phyloP scores from a whole-genome alignment of 352 stramenopile genomes.

The Pythium periplocum region DNA sequence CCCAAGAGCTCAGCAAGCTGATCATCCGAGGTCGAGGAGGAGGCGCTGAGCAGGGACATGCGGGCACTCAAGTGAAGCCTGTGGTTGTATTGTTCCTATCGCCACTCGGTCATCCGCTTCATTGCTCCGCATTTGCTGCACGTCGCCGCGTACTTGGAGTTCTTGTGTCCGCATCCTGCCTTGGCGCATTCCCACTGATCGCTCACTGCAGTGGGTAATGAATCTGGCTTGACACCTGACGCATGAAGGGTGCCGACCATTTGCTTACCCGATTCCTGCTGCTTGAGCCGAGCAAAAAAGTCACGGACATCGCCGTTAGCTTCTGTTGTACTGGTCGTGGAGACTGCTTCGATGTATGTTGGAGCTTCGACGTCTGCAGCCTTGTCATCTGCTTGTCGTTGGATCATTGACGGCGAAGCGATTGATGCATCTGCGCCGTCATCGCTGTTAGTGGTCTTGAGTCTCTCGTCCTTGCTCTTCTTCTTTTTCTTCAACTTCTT shows the following conservation, averaged over 20 bases:
- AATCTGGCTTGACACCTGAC: conserved; percentile 25
- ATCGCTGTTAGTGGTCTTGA: no score
- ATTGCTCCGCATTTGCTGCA: conserved; percentile 77
- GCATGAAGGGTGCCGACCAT: conserved; percentile 56
- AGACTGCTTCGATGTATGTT: conserved; percentile 1
- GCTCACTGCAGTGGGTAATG: conserved; percentile 15
- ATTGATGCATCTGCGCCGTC: no score
- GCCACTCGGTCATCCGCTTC: conserved; percentile 74
- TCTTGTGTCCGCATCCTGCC: conserved; percentile 56
- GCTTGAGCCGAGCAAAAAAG: conserved; percentile 65
- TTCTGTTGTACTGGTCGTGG: background rate
- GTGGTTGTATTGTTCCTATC: conserved; percentile 16
- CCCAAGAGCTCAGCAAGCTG: no score
- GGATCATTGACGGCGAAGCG: background rate
- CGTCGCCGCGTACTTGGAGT: conserved; percentile 49
- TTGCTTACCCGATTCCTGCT: conserved; percentile 54
- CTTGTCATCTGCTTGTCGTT: background rate
- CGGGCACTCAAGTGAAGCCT: background rate
- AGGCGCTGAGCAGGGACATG: no score
- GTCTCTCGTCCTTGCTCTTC: conserved; percentile 13
- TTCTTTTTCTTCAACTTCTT: conserved; percentile 18
- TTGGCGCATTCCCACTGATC: conserved; percentile 74
- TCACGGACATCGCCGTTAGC: conserved; percentile 24
- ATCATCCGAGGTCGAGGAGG: no score
- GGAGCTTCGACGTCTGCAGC: background rate